phyloP scores from a whole-genome alignment of 75 land plant species.

The Azolla pinnata region DNA sequence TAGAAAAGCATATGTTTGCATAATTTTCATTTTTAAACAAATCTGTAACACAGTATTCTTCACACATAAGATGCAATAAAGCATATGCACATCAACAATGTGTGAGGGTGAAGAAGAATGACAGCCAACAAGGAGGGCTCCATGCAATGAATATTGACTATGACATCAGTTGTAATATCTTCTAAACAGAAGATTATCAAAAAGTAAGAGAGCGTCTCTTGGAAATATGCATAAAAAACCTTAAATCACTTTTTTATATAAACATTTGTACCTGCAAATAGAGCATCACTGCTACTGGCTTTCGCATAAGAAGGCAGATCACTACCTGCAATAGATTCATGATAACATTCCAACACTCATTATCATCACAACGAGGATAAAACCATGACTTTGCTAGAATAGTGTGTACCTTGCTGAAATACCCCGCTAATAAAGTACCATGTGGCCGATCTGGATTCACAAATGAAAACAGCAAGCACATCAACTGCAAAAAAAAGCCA shows the following conservation, averaged over 20 bases:
- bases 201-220: no score
- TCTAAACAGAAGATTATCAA: constrained; percentile 1
- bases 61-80: no score
- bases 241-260: background rate
- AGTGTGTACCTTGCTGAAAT: constrained; percentile 80
- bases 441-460: constrained; percentile 63
- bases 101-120: no score
- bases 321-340: constrained; percentile 58
- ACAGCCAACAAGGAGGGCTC: no score
- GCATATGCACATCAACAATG: no score
- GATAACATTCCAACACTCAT: background rate
- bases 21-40: no score
- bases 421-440: constrained; percentile 77
- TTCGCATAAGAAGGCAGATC: constrained; percentile 67
- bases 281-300: constrained; percentile 63
- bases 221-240: background rate
- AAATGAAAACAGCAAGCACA: constrained; percentile 88
- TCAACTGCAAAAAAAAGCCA: constrained; percentile 36
- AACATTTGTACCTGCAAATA: constrained; percentile 70
- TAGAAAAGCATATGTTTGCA: no score
- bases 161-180: no score
- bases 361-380: background rate
- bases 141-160: no score
- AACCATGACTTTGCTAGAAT: constrained; percentile 4
- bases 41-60: no score